Evolutionary conservation across 805 yeast genomes (phyloP).

Genomic region (Candida ortonii): DNA sequence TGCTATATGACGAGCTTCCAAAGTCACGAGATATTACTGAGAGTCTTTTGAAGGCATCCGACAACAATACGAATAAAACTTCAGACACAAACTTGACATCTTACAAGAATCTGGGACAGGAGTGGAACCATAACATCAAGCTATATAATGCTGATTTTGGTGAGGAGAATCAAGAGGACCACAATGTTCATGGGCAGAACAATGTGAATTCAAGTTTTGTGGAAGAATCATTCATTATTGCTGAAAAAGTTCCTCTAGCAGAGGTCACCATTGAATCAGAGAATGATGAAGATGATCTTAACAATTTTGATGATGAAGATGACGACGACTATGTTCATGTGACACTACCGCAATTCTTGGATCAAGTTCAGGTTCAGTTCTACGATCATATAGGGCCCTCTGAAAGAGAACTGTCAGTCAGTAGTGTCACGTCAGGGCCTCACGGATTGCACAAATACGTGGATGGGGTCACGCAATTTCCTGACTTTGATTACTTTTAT

Average conservation of each 20-base stretch:
- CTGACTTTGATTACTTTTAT: constrained; percentile 29
- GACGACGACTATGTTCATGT: constrained; percentile 30
- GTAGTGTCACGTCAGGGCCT: constrained; percentile 12
- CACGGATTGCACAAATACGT: constrained; percentile 28
- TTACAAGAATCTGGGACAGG: no score
- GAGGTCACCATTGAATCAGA: constrained; percentile 27
- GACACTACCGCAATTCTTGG: constrained; percentile 26
- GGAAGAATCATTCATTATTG: constrained; percentile 23
- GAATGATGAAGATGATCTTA: constrained; percentile 20
- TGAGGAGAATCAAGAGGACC: background rate
- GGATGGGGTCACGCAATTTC: constrained; percentile 28
- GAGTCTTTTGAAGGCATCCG: constrained; percentile 1
- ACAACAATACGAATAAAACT: background rate
- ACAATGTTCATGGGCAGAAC: constrained; percentile 3
- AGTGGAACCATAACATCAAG: no score
- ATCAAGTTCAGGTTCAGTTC: constrained; percentile 31
- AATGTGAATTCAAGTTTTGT: constrained; percentile 15
- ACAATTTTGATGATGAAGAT: constrained; percentile 23
- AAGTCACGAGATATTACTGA: constrained; percentile 7
- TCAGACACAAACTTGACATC: no score
- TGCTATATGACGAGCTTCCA: constrained; percentile 4
- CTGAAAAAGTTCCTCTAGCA: constrained; percentile 32
- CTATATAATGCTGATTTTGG: background rate
- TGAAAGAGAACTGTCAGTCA: constrained; percentile 24
- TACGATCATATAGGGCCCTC: constrained; percentile 32